Base-by-base conservation (phyloP, 495 filamentous ascomycete genomes). In the Hyaloscypha finlandica region DNA sequence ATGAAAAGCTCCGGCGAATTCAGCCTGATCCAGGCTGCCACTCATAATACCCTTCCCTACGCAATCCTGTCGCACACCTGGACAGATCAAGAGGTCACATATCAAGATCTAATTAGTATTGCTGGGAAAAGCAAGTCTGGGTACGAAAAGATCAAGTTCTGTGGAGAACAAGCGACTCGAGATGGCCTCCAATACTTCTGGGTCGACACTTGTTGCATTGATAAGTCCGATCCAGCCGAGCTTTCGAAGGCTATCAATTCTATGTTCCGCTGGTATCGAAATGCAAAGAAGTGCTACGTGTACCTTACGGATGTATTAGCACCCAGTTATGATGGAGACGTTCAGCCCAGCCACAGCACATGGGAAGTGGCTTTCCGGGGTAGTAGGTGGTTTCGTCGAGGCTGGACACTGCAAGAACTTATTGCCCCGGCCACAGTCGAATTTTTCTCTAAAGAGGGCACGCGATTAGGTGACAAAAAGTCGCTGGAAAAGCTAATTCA, bases 1-100 rank as follows among this genome's bases (percentile, higher is more conserved):
- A 35, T 29, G 39, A 31, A 45, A 42, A n/a, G 63, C 19, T 53
- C 63, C 8, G 32, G 63, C 53, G 63, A 66, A 12, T 59, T 66
- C 63, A 66, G 63, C 63, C 63, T 66, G 1, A 33, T 66, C 63
- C 63, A 66, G 30, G 63, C 59, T 66, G 63, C 59, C 59, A 16
- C 63, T 51, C 42, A 54, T 11, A 30, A 66, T 51, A 66, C 42
- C 35, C 52, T 3, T 48, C 35, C 12, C 35, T 37, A 37, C 3
- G 35, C 35, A 37, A 37, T 37, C 1, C 35, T 37, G 0, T 37
- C 35, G 1, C 35, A 37, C 35, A 37, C 35, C 12, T 37, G 35
- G 35, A 37, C 35, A 37, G 8, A 37, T 37, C 35, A 37, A 37
- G 35, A 37, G 35, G 35, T 37, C 35, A 12, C 35, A 0, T 37